Base-by-base conservation (phyloP, 192 early-diverging fungal species). In the Backusella psychrophila region DNA sequence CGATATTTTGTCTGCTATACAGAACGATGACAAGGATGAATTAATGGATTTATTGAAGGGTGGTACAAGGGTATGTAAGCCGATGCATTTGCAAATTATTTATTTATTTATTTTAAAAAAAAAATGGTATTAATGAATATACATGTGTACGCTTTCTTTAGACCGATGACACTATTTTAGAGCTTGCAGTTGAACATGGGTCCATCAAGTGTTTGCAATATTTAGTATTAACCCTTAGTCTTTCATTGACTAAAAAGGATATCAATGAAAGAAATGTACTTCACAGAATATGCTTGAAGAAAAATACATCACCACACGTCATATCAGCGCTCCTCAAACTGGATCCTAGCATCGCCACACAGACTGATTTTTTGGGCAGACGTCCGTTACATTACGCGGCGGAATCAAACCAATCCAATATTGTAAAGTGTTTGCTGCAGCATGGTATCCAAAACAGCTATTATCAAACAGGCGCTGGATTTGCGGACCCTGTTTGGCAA, bases 381-480 rank as follows among this genome's bases (percentile, higher is more conserved):
- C 85, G 83, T 2, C 86, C 91, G 4, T 66, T 92, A 35, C 91
- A 92, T 38, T 91, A 91, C 34, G 85, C 89, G 7, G 88, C 87
- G 4, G 82, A 89, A 80, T 78, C 87, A 14, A 85, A 86, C 23
- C 81, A 82, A 46, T 68, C 83, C 21, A 80, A 76, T 29, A 86
- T 85, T 12, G 82, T 87, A 8, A 69, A 71, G 9, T 73, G 81
- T 1, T 75, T 92, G 7, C 68, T 92, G 31, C 49, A 71, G 21
- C 82, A 87, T 76, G 46, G 87, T 6, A 83, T 86, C 8, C 39
- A 33, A 4, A 75, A 78, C 17, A 79, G 69, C 0, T 80, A 87
- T 52, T 86, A 82, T 69, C 56, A 63, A 8, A 49, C 56, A 8
- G 31, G 35, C 14, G 21, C 26, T 8, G 76, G 76, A 1, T 88